Evolutionary conservation across 176 grass and related monocot genomes (phyloP).

Genomic region (Saccharum officinarum): DNA sequence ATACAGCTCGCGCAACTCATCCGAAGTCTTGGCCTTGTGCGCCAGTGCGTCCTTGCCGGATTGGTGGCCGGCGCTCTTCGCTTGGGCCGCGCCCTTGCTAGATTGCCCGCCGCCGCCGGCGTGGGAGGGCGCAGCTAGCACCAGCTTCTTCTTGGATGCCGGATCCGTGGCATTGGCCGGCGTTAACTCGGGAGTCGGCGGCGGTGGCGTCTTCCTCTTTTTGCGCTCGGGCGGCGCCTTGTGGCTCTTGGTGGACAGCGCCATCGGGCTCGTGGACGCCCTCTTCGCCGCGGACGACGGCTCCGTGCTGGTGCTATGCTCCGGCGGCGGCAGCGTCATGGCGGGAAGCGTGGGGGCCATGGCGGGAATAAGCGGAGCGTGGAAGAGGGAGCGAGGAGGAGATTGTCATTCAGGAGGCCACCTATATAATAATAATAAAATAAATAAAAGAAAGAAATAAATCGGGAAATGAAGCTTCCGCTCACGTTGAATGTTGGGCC

Average conservation of each 20-base stretch:
- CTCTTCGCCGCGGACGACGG: not conserved
- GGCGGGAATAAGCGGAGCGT: not conserved
- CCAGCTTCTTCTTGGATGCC: constrained; percentile 12
- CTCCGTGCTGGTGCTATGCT: not conserved
- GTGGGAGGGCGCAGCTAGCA: constrained; percentile 22
- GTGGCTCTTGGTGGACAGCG: not conserved
- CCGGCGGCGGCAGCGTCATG: not conserved
- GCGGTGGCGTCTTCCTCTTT: not conserved
- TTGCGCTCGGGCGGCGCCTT: not conserved
- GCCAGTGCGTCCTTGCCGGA: no score
- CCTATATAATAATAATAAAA: no score
- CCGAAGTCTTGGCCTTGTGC: not conserved
- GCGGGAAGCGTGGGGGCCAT: not conserved
- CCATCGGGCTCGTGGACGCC: not conserved
- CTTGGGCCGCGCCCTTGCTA: not conserved
- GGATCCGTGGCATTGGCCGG: constrained; percentile 7
- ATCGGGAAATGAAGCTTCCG: no score
- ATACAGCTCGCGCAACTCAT: not conserved
- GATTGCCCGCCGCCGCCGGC: not conserved
- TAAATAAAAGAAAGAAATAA: no score
- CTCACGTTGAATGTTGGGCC: no score
- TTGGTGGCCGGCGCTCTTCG: not conserved
- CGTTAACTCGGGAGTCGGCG: not conserved
- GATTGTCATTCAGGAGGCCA: no score
- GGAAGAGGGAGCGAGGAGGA: not conserved